A percentile compares a stretch with the other conserved stretches of the same genome.
phyloP scores from a whole-genome alignment of 306 rosid species.

The Glycine soja region DNA sequence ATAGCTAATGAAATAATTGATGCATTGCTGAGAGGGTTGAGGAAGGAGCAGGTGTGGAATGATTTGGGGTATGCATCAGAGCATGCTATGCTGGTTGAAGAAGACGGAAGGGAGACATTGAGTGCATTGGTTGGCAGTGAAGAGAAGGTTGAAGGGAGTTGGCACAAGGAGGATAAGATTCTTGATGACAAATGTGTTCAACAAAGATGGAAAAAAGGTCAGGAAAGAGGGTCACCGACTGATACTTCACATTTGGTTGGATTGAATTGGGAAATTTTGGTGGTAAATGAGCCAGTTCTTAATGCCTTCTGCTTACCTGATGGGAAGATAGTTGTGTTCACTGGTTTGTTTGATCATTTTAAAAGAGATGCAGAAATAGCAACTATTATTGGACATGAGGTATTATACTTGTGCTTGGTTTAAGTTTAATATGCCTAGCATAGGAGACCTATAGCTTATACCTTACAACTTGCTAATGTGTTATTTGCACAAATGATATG shows the following conservation, averaged over 20 bases:
- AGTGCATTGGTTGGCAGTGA: background rate
- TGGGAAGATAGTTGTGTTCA: constrained; percentile 88
- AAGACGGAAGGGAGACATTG: constrained; percentile 51
- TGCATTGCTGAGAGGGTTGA: constrained; percentile 77
- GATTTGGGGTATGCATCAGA: constrained; percentile 75
- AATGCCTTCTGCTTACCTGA: constrained; percentile 89
- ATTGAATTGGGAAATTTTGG: constrained; percentile 87
- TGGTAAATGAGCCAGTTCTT: constrained; percentile 74
- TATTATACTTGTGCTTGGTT: constrained; percentile 34
- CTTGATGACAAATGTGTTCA: constrained; percentile 82
- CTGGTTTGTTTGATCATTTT: constrained; percentile 81
- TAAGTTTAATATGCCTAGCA: constrained; percentile 26
- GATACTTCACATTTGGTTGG: constrained; percentile 78
- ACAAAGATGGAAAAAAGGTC: constrained; percentile 63
- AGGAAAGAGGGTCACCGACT: constrained; percentile 51
- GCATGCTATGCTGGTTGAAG: constrained; percentile 43
- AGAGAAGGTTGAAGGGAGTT: constrained; percentile 44
- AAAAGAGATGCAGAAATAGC: constrained; percentile 77
- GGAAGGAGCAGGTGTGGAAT: constrained; percentile 67
- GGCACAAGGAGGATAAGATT: constrained; percentile 75
- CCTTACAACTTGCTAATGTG: background rate
- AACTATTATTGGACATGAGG: constrained; percentile 89
- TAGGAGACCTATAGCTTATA: constrained; percentile 2
- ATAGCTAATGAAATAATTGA: constrained; percentile 68
- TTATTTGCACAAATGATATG: constrained; percentile 5